phyloP scores from a whole-genome alignment of 1,139 yeast species.

The Nadsonia commutata region DNA sequence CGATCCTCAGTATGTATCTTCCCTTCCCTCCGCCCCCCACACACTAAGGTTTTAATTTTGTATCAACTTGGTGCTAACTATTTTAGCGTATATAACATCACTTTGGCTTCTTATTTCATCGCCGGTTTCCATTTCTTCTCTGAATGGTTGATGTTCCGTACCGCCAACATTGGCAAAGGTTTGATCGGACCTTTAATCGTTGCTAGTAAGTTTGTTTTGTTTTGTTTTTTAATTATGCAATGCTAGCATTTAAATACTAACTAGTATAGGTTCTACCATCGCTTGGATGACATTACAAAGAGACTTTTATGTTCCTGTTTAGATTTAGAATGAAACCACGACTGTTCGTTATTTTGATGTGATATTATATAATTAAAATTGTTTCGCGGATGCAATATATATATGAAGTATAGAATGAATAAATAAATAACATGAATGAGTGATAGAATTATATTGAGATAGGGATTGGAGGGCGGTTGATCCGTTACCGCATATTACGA shows the following conservation, averaged over 20 bases:
- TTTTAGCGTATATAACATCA: constrained; percentile 46
- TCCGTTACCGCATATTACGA: too few relatives aligned
- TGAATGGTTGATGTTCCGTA: constrained; percentile 69
- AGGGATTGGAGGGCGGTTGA: too few relatives aligned
- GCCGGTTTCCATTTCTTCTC: constrained; percentile 74
- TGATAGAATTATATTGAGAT: too few relatives aligned
- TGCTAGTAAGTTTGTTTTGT: constrained; percentile 16
- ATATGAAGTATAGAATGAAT: too few relatives aligned
- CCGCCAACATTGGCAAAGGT: constrained; percentile 78
- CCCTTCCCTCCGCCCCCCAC: neutral
- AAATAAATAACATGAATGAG: too few relatives aligned
- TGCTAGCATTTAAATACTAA: neutral
- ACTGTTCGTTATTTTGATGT: too few relatives aligned
- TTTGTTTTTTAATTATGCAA: neutral
- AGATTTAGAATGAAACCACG: too few relatives aligned
- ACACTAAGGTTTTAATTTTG: neutral
- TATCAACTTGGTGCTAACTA: neutral
- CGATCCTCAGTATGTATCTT: constrained; percentile 36
- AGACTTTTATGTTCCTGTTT: constrained; percentile 22
- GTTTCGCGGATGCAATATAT: too few relatives aligned
- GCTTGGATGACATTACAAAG: constrained; percentile 35
- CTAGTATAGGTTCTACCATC: constrained; percentile 20
- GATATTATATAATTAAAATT: too few relatives aligned
- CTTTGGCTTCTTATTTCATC: constrained; percentile 67
- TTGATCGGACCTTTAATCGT: constrained; percentile 75